Evolutionary conservation across 2,329 filamentous ascomycete species (phyloP), one percentile per base, ranked within the genome.

Genomic region (Fusarium denticulatum): DNA sequence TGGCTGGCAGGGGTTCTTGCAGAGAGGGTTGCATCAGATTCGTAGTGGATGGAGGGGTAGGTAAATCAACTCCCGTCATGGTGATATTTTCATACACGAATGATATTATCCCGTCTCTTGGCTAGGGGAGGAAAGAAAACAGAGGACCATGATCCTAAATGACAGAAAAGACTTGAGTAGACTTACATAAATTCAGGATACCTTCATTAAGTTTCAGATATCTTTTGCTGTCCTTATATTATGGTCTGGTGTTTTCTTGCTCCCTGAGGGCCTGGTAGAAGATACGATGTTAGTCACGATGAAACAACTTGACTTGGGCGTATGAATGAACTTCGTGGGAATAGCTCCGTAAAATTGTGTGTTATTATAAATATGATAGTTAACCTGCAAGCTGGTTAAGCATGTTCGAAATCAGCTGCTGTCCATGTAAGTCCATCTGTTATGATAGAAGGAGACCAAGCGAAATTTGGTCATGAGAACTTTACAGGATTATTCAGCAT

Each of bases 11-110:
- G 70, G 69, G 46, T 61, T 42, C 57, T 43, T 71, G 37, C 43
- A 45, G 46, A 30, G 53, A 68, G 55, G 53, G 61, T 67, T 64
- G 42, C 71, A 73, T 60, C 30, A 28, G 34, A 37, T 40, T 40
- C 36, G 56, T 45, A 62, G 36, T 61, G 64, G 59, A 42, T 69
- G 60, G 66, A 70, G 67, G 67, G 66, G 67, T 28, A 28, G n/a
- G n/a, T 30, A 68, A 60, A 55, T 46, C 50, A 36, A 56, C 56
- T 56, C 50, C 64, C 37, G 28, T 26, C 30, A 34, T 14, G 24
- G 37, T 28, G 28, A 49, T 43, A 22, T 22, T 40, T 30, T 52
- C 16, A 67, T 55, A 28, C 34, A 14, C 32, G 34, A 60, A 18
- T 36, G 34, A 67, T 47, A 50, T 59, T 36, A 67, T 52, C 36